These are phyloP conservation scores for Epichloe scottii DNA, from an alignment of 2,329 filamentous ascomycete species.

Conservation along the genomic window DNA sequence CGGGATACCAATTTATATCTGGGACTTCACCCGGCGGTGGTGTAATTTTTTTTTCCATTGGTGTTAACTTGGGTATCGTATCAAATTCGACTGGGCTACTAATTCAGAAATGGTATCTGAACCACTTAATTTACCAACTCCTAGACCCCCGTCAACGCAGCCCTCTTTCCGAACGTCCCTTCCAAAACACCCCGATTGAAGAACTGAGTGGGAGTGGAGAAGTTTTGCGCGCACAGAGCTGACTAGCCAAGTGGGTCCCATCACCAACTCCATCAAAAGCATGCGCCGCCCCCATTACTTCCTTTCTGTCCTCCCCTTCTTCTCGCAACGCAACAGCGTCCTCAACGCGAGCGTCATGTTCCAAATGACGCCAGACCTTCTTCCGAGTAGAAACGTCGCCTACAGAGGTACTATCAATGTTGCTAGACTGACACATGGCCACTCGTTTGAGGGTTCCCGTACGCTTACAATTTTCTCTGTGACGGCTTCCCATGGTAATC, in stretches of 20 bases:
- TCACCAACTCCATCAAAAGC: neutral
- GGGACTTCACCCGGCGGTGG: neutral
- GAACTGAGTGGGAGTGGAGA: too few relatives aligned
- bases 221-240: neutral
- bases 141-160: too few relatives aligned
- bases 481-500: constrained; percentile 31
- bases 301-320: constrained; percentile 7
- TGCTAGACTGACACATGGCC: constrained; percentile 26
- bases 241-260: neutral
- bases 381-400: constrained; percentile 13
- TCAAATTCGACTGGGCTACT: too few relatives aligned
- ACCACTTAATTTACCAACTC: too few relatives aligned
- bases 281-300: neutral
- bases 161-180: too few relatives aligned
- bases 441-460: constrained; percentile 33
- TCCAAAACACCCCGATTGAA: too few relatives aligned
- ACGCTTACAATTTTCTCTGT: constrained; percentile 12
- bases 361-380: constrained; percentile 10
- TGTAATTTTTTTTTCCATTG: neutral
- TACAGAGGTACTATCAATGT: constrained; percentile 8
- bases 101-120: too few relatives aligned
- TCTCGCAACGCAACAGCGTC: constrained; percentile 17
- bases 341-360: constrained; percentile 7
- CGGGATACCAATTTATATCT: too few relatives aligned
- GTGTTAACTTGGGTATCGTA: too few relatives aligned